These are phyloP conservation scores for Sphaerosporella brunnea DNA, from an alignment of 495 filamentous ascomycete species.

Conservation along the genomic window DNA sequence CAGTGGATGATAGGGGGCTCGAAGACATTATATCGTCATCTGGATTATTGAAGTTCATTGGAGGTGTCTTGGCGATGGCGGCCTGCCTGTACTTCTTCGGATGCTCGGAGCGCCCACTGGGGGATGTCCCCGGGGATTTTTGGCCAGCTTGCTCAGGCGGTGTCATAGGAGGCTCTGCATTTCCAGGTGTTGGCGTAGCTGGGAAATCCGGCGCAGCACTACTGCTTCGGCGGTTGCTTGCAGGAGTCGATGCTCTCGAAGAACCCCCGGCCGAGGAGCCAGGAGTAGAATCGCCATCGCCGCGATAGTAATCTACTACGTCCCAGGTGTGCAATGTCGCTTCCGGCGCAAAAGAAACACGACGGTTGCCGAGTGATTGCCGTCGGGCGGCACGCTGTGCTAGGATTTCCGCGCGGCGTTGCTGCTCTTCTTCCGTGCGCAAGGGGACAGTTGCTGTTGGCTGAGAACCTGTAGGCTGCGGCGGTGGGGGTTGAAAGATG, in stretches of 20 bases:
- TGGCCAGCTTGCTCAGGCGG: too few relatives aligned
- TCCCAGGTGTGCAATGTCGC: constrained; percentile 97
- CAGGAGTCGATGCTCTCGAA: constrained; percentile 30
- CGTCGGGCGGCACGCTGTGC: constrained; percentile 67
- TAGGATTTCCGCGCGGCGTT: constrained; percentile 56
- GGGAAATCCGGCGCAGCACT: constrained; percentile 24
- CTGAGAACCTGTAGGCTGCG: constrained; percentile 29
- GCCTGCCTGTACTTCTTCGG: constrained; percentile 47
- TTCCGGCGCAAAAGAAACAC: constrained; percentile 94
- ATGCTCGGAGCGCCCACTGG: constrained; percentile 49
- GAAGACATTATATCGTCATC: constrained; percentile 54
- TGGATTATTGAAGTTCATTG: constrained; percentile 42
- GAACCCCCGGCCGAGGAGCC: constrained; percentile 30
- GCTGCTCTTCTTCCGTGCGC: constrained; percentile 61
- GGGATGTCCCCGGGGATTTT: constrained; percentile 46
- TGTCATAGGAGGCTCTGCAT: constrained; percentile 45
- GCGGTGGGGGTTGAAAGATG: constrained; percentile 9
- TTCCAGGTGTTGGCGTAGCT: constrained; percentile 24
- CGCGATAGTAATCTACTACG: constrained; percentile 53
- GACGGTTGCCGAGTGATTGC: constrained; percentile 80
- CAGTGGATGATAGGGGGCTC: constrained; percentile 57
- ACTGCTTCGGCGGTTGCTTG: constrained; percentile 26
- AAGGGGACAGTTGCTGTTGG: constrained; percentile 32
- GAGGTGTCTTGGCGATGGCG: constrained; percentile 37
- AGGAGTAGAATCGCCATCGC: constrained; percentile 12